phyloP scores from a whole-genome alignment of 495 filamentous ascomycete species.

The Penicillium verhagenii region DNA sequence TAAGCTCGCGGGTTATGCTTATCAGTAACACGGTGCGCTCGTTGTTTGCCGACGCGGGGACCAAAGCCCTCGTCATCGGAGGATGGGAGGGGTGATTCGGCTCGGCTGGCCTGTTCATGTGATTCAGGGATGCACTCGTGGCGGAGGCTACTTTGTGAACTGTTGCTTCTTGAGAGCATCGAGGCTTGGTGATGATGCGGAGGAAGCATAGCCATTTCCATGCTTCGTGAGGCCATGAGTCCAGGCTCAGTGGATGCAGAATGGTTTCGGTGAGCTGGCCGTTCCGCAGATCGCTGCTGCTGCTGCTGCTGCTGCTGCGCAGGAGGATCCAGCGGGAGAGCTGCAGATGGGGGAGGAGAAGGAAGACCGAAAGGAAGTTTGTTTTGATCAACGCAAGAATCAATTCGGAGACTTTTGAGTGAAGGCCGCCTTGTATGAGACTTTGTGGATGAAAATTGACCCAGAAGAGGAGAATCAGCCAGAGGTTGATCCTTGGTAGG shows the following conservation, averaged over 20 bases:
- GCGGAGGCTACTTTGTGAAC: conserved; percentile 27
- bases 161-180: conserved; percentile 28
- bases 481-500: conserved; percentile 7
- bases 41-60: conserved; percentile 1
- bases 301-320: too few relatives aligned
- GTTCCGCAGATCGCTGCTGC: conserved; percentile 3
- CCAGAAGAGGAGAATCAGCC: conserved; percentile 27
- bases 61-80: conserved; percentile 44
- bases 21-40: conserved; percentile 11
- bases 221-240: conserved; percentile 1
- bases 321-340: conserved; percentile 26
- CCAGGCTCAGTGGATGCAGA: conserved; percentile 11
- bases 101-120: conserved; percentile 14
- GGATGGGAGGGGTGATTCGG: conserved; percentile 40
- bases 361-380: conserved; percentile 30
- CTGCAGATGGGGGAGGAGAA: conserved; percentile 32
- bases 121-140: conserved; percentile 23
- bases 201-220: conserved; percentile 9
- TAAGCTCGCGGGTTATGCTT: conserved; percentile 5
- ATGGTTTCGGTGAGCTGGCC: conserved; percentile 17
- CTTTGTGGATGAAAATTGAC: conserved; percentile 8
- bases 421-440: conserved; percentile 10
- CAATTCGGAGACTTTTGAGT: conserved; percentile 16
- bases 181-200: conserved; percentile 15
- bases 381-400: conserved; percentile 17